A percentile compares a stretch with the other conserved stretches of the same genome.
Evolutionary conservation across 2,329 filamentous ascomycete species (phyloP).

Genomic region (Ophiocordyceps camponoti-floridani): DNA sequence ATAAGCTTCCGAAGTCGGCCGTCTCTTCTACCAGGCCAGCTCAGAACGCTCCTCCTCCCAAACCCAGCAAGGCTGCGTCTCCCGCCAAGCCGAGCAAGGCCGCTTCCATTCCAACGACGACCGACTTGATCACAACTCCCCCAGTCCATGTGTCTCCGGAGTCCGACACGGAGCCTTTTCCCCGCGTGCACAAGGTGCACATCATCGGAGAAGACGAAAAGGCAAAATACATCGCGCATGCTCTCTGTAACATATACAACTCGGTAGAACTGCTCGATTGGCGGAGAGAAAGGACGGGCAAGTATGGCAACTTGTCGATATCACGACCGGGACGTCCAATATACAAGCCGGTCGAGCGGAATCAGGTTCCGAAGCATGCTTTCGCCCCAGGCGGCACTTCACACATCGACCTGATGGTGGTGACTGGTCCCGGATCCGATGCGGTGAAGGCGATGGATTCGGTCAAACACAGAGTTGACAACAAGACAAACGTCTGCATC

Average conservation of each 20-base stretch:
- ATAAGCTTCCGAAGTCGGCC: not conserved
- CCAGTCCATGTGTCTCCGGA: not conserved
- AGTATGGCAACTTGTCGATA: conserved; percentile 14
- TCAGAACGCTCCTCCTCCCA: not conserved
- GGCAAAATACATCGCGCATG: conserved; percentile 22
- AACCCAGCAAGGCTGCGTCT: not conserved
- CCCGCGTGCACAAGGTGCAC: conserved; percentile 19
- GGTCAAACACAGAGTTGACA: conserved; percentile 48
- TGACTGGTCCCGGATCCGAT: conserved; percentile 42
- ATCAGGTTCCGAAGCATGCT: not conserved
- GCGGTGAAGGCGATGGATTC: conserved; percentile 33
- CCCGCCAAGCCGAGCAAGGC: not conserved
- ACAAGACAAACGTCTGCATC: conserved; percentile 54
- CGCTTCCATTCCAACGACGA: too few relatives aligned
- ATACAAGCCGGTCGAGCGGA: not conserved
- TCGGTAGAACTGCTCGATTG: conserved; percentile 18
- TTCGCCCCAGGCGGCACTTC: conserved; percentile 16
- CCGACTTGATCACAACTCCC: too few relatives aligned
- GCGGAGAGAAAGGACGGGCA: conserved; percentile 7
- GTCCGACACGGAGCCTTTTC: conserved; percentile 6
- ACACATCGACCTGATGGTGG: conserved; percentile 52
- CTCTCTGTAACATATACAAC: conserved; percentile 21
- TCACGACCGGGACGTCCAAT: too few relatives aligned
- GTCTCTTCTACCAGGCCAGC: not conserved
- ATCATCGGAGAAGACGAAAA: conserved; percentile 23